Conservation (phyloP, 345 rosid species). For the Hibiscus tridactylites region DNA sequence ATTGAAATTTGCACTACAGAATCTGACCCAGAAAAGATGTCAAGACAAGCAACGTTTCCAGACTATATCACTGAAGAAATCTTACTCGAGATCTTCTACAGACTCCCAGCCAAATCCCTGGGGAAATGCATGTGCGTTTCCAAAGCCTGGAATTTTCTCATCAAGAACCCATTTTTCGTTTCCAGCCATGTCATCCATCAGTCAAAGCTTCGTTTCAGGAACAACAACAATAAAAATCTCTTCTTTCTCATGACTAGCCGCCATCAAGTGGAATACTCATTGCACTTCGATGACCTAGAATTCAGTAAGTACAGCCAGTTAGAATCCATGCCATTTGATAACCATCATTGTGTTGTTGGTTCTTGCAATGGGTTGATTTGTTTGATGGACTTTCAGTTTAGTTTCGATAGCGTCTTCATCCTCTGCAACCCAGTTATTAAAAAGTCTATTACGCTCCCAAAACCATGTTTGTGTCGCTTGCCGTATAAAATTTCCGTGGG, state of each 20-base stretch:
- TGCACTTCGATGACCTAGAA: constrained; percentile 4
- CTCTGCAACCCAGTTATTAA: background rate
- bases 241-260: background rate
- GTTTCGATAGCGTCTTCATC: background rate
- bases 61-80: background rate
- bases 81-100: background rate
- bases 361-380: constrained; percentile 2
- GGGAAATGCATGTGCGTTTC: constrained; percentile 3
- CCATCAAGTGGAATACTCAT: background rate
- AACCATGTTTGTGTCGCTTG: background rate
- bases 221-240: background rate
- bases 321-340: background rate
- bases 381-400: background rate
- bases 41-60: background rate
- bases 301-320: background rate
- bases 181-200: background rate
- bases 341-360: background rate
- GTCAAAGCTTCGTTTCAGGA: background rate
- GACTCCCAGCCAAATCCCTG: background rate
- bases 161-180: background rate
- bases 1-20: background rate
- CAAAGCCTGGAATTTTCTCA: background rate
- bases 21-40: background rate
- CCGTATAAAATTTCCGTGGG: background rate
- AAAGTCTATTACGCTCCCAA: background rate